A percentile compares a stretch with the other conserved stretches of the same genome.
phyloP scores from a whole-genome alignment of 2,329 filamentous ascomycete species.

The Elsinoe australis region DNA sequence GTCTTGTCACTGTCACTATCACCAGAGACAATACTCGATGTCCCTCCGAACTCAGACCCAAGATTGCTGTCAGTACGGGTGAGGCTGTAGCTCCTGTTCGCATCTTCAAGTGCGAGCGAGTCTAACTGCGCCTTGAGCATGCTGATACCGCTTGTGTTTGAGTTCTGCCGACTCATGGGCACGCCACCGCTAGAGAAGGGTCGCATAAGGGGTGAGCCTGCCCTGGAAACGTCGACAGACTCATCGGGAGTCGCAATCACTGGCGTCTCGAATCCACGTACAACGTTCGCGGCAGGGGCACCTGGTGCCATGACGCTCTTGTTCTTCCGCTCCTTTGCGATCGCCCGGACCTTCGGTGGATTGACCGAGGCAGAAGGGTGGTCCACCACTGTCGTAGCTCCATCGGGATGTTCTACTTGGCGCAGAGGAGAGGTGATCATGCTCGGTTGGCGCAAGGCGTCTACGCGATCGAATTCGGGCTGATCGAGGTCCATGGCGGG shows the following conservation, averaged over 20 bases:
- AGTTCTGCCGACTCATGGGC: constrained; percentile 14
- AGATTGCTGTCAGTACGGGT: constrained; percentile 29
- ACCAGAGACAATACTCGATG: constrained; percentile 45
- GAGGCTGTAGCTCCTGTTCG: constrained; percentile 48
- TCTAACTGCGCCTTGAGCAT: constrained; percentile 77
- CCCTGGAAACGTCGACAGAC: constrained; percentile 43
- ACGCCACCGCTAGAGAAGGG: constrained; percentile 12
- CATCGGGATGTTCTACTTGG: constrained; percentile 22
- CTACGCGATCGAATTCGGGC: constrained; percentile 22
- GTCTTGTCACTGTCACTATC: constrained; percentile 60
- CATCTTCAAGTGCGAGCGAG: constrained; percentile 58
- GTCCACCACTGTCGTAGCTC: constrained; percentile 16
- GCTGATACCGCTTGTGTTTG: constrained; percentile 59
- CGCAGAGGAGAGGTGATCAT: constrained; percentile 28
- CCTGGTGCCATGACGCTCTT: constrained; percentile 30
- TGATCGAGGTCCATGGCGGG: constrained; percentile 32
- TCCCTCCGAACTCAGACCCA: constrained; percentile 35
- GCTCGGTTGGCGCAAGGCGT: constrained; percentile 27
- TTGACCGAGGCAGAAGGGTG: constrained; percentile 24
- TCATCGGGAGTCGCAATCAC: constrained; percentile 49
- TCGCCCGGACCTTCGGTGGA: constrained; percentile 30
- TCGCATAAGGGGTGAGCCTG: constrained; percentile 28
- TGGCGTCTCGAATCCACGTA: constrained; percentile 46
- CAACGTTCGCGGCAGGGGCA: constrained; percentile 34
- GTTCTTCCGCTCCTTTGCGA: constrained; percentile 33